Base-by-base conservation (phyloP, 2,329 filamentous ascomycete species). In the Cladophialophora immunda region DNA sequence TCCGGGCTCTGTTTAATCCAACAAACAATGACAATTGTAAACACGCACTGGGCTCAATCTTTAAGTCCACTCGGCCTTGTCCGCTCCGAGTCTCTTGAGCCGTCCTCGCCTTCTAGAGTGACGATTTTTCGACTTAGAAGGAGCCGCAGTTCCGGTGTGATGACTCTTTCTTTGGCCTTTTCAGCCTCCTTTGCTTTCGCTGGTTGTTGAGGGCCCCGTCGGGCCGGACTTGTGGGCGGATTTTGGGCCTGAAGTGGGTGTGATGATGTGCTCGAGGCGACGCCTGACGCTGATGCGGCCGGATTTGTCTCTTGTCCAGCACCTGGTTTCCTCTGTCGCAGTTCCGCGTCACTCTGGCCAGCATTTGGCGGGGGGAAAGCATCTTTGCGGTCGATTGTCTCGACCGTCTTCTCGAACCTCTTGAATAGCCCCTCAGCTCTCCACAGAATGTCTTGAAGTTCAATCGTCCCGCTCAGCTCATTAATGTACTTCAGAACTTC, bases 401-500 rank as follows among this genome's bases (percentile, higher is more conserved):
- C 93, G 11, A 99, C 91, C 1, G 92, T 90, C 53, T 93, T 87
- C 75, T 96, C 90, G 79, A 97, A 99, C 58, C 92, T 89, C 69
- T 88, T 89, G 83, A 96, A 99, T 2, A 99, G 87, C 0, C 89
- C 87, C 79, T 99, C 95, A 11, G 95, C 95, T 34, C 94, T 88
- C 67, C 97, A 89, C 19, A 98, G 86, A 0, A 93, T 96, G 0
- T 90, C 90, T 60, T 93, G 87, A 0, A 99, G 86, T 72, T 99
- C 95, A 75, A 99, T 98, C 1, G 91, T 96, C 70, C 91, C 91
- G 4, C 93, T 97, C 0, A 99, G 87, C 77, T 99, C 95, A 76
- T 99, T 99, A 74, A 99, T 86, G 76, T 98, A 99, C 83, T 99
- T 99, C 30, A 99, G 82, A 34, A 99, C 93, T 79, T 99, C 96